Evolutionary conservation across 768 basidiomycete genomes (phyloP).

Genomic region (Leccinum rimulosum): DNA sequence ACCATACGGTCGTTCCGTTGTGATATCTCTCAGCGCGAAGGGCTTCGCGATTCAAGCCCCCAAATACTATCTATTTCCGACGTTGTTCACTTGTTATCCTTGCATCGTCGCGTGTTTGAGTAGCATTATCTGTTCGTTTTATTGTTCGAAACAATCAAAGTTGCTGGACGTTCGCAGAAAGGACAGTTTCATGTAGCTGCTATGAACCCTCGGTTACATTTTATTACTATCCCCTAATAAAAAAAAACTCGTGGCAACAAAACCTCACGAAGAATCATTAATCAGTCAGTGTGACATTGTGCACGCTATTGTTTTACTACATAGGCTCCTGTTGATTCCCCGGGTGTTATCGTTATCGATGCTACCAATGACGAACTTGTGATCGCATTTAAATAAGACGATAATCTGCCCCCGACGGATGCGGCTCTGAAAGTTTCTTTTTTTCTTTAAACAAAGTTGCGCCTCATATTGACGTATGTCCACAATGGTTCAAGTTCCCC

Average conservation of each 20-base stretch:
- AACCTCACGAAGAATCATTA: too few relatives aligned
- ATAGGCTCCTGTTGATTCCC: too few relatives aligned
- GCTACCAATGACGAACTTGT: too few relatives aligned
- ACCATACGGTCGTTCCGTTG: constrained; percentile 26
- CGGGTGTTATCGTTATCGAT: too few relatives aligned
- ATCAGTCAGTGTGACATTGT: too few relatives aligned
- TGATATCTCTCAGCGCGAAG: constrained; percentile 42
- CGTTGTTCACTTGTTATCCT: not conserved
- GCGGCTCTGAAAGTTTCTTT: too few relatives aligned
- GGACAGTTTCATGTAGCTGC: not conserved
- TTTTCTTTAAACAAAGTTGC: too few relatives aligned
- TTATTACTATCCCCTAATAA: not conserved
- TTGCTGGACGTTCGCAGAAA: not conserved
- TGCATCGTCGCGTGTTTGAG: not conserved
- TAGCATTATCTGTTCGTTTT: not conserved
- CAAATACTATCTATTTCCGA: constrained; percentile 32
- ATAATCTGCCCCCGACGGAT: too few relatives aligned
- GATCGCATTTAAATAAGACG: too few relatives aligned
- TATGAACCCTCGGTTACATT: not conserved
- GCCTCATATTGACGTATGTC: too few relatives aligned
- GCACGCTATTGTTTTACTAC: too few relatives aligned
- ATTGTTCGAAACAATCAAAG: not conserved
- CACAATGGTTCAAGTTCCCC: too few relatives aligned
- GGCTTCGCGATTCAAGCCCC: constrained; percentile 49
- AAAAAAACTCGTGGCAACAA: not conserved